Percentiles rank a stretch among this genome's conserved stretches.
Evolutionary conservation across 108 stramenopile species (phyloP).

Genomic region (Nitzschia sp.): DNA sequence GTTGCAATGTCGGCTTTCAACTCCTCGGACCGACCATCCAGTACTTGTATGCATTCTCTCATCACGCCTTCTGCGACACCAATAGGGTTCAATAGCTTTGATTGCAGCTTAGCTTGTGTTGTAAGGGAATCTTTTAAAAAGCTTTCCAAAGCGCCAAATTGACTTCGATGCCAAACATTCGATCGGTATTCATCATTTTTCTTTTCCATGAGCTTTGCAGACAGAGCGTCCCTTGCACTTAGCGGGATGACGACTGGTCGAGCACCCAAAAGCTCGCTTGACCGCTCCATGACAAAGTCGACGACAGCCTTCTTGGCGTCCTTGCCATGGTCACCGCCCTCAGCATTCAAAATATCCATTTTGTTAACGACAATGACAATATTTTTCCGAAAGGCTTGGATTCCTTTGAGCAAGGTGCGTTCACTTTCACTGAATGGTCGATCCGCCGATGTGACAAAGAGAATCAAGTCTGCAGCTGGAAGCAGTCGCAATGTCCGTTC

Average conservation of each 20-base stretch:
- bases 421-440: slow-evolving; percentile 83
- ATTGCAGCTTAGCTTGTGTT: slow-evolving; percentile 68
- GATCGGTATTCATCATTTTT: slow-evolving; percentile 10
- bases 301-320: slow-evolving; percentile 60
- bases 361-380: slow-evolving; percentile 86
- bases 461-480: slow-evolving; percentile 79
- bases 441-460: slow-evolving; percentile 87
- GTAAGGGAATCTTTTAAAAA: slow-evolving; percentile 76
- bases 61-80: slow-evolving; percentile 77
- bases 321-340: slow-evolving; percentile 68
- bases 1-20: slow-evolving; percentile 71
- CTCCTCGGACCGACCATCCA: slow-evolving; percentile 47
- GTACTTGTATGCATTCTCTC: slow-evolving; percentile 50
- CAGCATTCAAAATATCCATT: slow-evolving; percentile 77
- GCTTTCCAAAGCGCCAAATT: slow-evolving; percentile 64
- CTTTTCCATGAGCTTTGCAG: slow-evolving; percentile 53
- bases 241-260: slow-evolving; percentile 74
- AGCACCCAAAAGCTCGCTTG: slow-evolving; percentile 71
- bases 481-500: slow-evolving; percentile 63
- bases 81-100: slow-evolving; percentile 79
- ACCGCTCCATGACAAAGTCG: slow-evolving; percentile 76
- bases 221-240: slow-evolving; percentile 69
- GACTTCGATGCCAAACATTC: slow-evolving; percentile 59
- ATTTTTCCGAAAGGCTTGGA: slow-evolving; percentile 70
- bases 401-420: slow-evolving; percentile 54